Evolutionary conservation across 106 monocot species (phyloP).

Genomic region (Agapanthus africanus): DNA sequence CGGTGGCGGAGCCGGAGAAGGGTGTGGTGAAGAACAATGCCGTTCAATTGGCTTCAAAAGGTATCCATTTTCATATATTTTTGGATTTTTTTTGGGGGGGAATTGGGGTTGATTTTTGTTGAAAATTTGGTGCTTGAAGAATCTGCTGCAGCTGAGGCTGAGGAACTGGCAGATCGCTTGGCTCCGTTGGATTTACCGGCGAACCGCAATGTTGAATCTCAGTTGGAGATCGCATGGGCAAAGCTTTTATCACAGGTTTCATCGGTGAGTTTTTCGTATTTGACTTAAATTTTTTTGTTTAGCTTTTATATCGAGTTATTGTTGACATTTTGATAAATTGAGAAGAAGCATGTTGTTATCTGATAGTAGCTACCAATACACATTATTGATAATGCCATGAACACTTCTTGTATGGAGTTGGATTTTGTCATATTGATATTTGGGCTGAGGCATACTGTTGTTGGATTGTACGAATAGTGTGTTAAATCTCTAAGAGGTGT

Average conservation of each 20-base stretch:
- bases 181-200: neutral
- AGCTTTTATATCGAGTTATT: too few relatives aligned
- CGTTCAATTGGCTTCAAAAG: neutral
- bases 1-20: constrained; percentile 1
- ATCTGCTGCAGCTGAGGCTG: neutral
- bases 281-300: neutral
- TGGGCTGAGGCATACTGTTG: too few relatives aligned
- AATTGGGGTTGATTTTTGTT: neutral
- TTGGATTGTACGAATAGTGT: too few relatives aligned
- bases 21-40: neutral
- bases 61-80: neutral
- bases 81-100: neutral
- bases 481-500: too few relatives aligned
- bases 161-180: neutral
- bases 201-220: neutral
- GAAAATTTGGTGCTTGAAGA: neutral
- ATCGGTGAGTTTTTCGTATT: neutral
- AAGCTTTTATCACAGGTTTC: neutral
- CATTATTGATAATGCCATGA: too few relatives aligned
- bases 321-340: too few relatives aligned
- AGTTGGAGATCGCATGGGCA: neutral
- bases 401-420: too few relatives aligned
- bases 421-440: too few relatives aligned
- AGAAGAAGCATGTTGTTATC: too few relatives aligned
- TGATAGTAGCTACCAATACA: too few relatives aligned